phyloP scores from a whole-genome alignment of 306 rosid genomes.

The Calophaca sinica region DNA sequence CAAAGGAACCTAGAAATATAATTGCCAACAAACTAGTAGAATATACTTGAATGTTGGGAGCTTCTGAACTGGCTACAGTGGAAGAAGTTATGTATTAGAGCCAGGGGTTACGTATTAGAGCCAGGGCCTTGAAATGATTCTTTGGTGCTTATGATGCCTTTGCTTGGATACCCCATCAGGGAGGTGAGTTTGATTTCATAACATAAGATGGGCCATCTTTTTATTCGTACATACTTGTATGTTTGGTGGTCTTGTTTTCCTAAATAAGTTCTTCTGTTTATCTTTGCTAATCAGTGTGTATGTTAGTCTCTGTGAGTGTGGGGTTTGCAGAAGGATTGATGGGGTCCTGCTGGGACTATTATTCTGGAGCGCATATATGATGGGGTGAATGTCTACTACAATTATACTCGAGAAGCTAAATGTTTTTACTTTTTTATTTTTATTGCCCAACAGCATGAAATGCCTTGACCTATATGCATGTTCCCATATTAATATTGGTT shows the following conservation, averaged over 20 bases:
- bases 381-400: constrained; percentile 76
- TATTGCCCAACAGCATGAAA: background rate
- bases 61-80: too few species aligned
- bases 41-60: too few species aligned
- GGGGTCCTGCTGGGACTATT: constrained; percentile 58
- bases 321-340: constrained; percentile 80
- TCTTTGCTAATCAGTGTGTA: too few species aligned
- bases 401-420: too few species aligned
- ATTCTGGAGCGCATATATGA: constrained; percentile 69
- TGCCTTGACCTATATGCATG: constrained; percentile 36
- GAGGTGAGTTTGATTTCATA: constrained; percentile 61
- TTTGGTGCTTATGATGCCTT: constrained; percentile 67
- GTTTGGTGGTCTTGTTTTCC: background rate
- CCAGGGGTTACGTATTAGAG: too few species aligned
- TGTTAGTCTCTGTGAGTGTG: too few species aligned
- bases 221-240: constrained; percentile 28
- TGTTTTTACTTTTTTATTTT: too few species aligned
- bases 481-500: constrained; percentile 36
- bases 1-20: too few species aligned
- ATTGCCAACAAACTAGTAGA: too few species aligned
- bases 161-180: constrained; percentile 76
- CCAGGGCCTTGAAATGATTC: too few species aligned
- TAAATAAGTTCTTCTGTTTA: background rate
- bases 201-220: constrained; percentile 14
- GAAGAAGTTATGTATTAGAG: too few species aligned